phyloP scores from a whole-genome alignment of 2,329 filamentous ascomycete species.

The Fusarium papillatum region DNA sequence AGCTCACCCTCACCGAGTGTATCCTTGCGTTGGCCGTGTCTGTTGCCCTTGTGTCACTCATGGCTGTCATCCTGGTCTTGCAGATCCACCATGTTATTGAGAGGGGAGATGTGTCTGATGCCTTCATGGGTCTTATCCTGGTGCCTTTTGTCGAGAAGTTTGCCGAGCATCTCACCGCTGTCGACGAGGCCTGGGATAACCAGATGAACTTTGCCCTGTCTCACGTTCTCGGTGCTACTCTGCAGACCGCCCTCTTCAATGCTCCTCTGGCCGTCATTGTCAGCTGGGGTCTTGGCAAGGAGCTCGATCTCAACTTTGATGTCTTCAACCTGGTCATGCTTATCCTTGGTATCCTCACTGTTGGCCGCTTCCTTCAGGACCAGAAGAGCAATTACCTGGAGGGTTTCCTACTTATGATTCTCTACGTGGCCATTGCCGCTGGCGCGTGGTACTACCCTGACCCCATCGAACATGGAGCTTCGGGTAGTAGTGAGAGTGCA shows the following conservation, averaged over 20 bases:
- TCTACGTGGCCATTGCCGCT: constrained; percentile 72
- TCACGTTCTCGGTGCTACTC: constrained; percentile 87
- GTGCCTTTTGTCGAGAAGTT: constrained; percentile 89
- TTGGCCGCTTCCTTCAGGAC: constrained; percentile 89
- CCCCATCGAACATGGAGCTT: constrained; percentile 36
- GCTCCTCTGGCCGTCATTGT: constrained; percentile 87
- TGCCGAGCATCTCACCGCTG: constrained; percentile 85
- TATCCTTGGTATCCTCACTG: constrained; percentile 86
- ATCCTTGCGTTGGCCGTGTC: constrained; percentile 74
- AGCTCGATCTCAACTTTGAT: constrained; percentile 88
- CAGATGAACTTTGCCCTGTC: constrained; percentile 89
- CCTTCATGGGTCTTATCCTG: constrained; percentile 79
- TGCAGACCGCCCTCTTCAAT: constrained; percentile 92
- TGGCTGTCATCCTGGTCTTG: constrained; percentile 80
- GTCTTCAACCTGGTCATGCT: constrained; percentile 88
- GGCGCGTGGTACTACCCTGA: constrained; percentile 71
- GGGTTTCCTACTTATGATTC: constrained; percentile 82
- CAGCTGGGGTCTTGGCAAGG: constrained; percentile 80
- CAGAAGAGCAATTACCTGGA: constrained; percentile 94
- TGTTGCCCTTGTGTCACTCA: constrained; percentile 78
- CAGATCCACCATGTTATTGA: constrained; percentile 75
- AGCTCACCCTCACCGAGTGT: constrained; percentile 83
- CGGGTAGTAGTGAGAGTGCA: constrained; percentile 1
- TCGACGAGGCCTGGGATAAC: constrained; percentile 88
- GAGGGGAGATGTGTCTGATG: constrained; percentile 60